These are phyloP conservation scores for Fomitopsis serialis DNA, from an alignment of 768 basidiomycete genomes.

Conservation along the genomic window DNA sequence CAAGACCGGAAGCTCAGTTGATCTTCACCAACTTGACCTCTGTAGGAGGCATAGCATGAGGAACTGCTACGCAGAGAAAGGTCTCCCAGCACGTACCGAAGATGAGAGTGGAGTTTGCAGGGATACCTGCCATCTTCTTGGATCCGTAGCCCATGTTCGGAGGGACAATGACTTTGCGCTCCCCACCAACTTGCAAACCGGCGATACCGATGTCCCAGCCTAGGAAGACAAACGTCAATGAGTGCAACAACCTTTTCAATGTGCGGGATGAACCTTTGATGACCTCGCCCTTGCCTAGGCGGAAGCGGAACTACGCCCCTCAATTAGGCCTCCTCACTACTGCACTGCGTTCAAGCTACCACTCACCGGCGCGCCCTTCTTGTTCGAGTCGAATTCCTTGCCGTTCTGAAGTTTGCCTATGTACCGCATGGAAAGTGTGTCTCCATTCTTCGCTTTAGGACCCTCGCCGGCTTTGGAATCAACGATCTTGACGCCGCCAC, in stretches of 20 bases:
- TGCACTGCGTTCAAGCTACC: background rate
- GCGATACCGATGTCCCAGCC: constrained; percentile 90
- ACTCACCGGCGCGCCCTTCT: constrained; percentile 80
- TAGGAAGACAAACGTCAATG: constrained; percentile 17
- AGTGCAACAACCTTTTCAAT: background rate
- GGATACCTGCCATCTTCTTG: constrained; percentile 57
- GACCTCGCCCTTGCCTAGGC: constrained; percentile 82
- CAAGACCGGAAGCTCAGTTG: constrained; percentile 37
- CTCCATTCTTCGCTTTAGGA: constrained; percentile 82
- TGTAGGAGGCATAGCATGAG: constrained; percentile 23
- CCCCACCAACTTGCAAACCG: constrained; percentile 90
- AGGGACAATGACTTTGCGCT: constrained; percentile 76
- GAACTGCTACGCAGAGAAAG: background rate
- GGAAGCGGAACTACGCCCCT: constrained; percentile 58
- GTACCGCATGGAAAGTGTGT: constrained; percentile 82
- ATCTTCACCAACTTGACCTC: constrained; percentile 71
- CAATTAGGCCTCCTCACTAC: constrained; percentile 3
- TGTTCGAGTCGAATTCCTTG: constrained; percentile 75
- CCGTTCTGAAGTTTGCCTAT: constrained; percentile 84
- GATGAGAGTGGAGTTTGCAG: constrained; percentile 71
- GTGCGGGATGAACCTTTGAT: constrained; percentile 63
- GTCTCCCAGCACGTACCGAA: constrained; percentile 56
- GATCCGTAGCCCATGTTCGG: constrained; percentile 68
- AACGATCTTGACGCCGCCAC: constrained; percentile 61
- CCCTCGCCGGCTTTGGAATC: constrained; percentile 81